phyloP scores from a whole-genome alignment of 2,329 filamentous ascomycete species.

The Blumeriella jaapii region DNA sequence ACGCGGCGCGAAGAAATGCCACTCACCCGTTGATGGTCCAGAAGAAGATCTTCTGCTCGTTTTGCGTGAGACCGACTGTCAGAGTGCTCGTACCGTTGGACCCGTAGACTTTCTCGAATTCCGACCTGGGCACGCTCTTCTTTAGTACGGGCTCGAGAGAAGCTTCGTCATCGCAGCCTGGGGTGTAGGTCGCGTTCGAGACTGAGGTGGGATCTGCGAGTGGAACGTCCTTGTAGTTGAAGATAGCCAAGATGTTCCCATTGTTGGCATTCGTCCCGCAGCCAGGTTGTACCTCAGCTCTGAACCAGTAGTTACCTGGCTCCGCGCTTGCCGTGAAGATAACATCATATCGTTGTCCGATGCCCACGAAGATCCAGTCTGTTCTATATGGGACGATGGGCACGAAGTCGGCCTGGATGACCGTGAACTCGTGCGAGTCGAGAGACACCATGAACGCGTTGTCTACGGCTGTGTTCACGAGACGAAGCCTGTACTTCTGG shows the following conservation, averaged over 20 bases:
- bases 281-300: slow-evolving; percentile 19
- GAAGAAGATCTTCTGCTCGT: slow-evolving; percentile 2
- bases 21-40: slow-evolving; percentile 10
- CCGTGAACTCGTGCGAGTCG: slow-evolving; percentile 42
- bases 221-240: slow-evolving; percentile 9
- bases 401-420: slow-evolving; percentile 51
- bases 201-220: slow-evolving; percentile 2
- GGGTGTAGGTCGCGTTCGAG: not conserved
- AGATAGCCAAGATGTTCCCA: slow-evolving; percentile 11
- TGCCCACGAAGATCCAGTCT: slow-evolving; percentile 44
- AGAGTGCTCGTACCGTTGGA: slow-evolving; percentile 1
- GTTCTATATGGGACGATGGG: slow-evolving; percentile 52
- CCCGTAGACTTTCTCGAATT: slow-evolving; percentile 2
- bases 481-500: slow-evolving; percentile 33
- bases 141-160: slow-evolving; percentile 7
- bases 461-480: slow-evolving; percentile 35
- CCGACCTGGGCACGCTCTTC: slow-evolving; percentile 3
- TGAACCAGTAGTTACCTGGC: slow-evolving; percentile 36
- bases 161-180: slow-evolving; percentile 3
- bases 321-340: slow-evolving; percentile 36
- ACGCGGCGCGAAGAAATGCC: too few relatives aligned
- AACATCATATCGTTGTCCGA: slow-evolving; percentile 37
- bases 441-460: slow-evolving; percentile 34
- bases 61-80: slow-evolving; percentile 1
- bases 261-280: slow-evolving; percentile 11